A percentile compares a stretch with the other conserved stretches of the same genome.
Conservation (phyloP, 352 stramenopile genomes). For the Phytopythium chamaehyphon region DNA sequence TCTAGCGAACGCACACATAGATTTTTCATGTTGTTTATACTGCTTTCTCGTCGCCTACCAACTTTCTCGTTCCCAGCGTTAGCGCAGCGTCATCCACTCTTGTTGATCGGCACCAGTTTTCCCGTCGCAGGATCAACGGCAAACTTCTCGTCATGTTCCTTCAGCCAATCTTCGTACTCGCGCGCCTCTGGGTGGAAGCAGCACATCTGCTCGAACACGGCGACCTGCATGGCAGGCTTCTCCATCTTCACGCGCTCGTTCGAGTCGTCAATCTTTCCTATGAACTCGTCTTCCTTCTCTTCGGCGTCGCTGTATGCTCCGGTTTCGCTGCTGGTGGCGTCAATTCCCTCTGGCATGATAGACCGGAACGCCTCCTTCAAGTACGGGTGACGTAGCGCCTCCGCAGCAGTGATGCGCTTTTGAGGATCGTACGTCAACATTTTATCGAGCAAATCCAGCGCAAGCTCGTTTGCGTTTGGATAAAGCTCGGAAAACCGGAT, state of each 20-base stretch:
- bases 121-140: slow-evolving; percentile 47
- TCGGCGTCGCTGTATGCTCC: slow-evolving; percentile 42
- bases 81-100: background rate
- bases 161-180: slow-evolving; percentile 57
- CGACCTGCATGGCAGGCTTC: slow-evolving; percentile 67
- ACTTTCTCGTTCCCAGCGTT: background rate
- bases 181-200: slow-evolving; percentile 67
- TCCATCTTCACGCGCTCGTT: slow-evolving; percentile 61
- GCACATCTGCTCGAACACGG: slow-evolving; percentile 79
- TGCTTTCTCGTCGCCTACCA: background rate
- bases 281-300: slow-evolving; percentile 58
- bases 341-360: slow-evolving; percentile 9
- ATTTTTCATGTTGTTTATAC: background rate
- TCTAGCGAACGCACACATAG: slow-evolving; percentile 5
- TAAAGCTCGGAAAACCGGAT: slow-evolving; percentile 79
- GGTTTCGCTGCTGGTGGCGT: slow-evolving; percentile 8
- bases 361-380: slow-evolving; percentile 66
- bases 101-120: slow-evolving; percentile 48
- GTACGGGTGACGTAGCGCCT: slow-evolving; percentile 96
- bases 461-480: slow-evolving; percentile 61
- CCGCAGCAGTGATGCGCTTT: slow-evolving; percentile 82
- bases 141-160: slow-evolving; percentile 61
- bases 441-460: slow-evolving; percentile 71
- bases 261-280: slow-evolving; percentile 59
- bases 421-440: slow-evolving; percentile 64